Percentiles rank a stretch among this genome's conserved stretches.
phyloP scores from a whole-genome alignment of 2,329 filamentous ascomycete species.

The Paramyrothecium roridum region DNA sequence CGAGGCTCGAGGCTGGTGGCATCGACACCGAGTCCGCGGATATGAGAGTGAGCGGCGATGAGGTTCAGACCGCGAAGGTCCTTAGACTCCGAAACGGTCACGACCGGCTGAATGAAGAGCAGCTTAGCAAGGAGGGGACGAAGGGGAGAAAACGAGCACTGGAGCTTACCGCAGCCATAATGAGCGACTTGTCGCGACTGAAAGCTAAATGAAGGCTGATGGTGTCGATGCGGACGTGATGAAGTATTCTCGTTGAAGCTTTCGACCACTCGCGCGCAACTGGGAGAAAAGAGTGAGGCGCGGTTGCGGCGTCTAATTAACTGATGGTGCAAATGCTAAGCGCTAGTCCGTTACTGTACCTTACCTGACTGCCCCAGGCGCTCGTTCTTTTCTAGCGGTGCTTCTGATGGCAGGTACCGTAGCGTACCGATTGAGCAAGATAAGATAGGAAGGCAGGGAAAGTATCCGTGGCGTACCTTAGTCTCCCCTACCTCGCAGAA shows the following conservation, averaged over 20 bases:
- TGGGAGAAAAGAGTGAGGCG: background rate
- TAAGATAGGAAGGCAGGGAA: background rate
- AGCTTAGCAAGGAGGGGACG: conserved; percentile 14
- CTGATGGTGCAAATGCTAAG: background rate
- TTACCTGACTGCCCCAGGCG: too few species aligned
- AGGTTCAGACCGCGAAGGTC: conserved; percentile 96
- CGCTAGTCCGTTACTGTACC: background rate
- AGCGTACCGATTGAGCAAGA: background rate
- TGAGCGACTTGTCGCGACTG: conserved; percentile 15
- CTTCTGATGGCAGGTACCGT: background rate
- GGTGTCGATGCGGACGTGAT: background rate
- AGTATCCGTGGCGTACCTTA: too few species aligned
- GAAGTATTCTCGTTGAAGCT: background rate
- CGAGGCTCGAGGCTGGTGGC: conserved; percentile 86
- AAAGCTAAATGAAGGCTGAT: background rate
- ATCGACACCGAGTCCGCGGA: conserved; percentile 92
- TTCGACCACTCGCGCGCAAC: background rate
- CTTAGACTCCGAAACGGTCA: conserved; percentile 90
- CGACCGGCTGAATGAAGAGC: conserved; percentile 43
- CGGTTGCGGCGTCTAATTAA: background rate
- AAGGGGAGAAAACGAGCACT: conserved; percentile 4
- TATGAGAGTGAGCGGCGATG: conserved; percentile 97
- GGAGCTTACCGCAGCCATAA: conserved; percentile 51
- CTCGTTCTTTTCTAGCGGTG: too few species aligned
- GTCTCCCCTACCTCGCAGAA: too few species aligned